Conservation (phyloP, 23 red algal genomes). For the Pyropia haitanensis region DNA sequence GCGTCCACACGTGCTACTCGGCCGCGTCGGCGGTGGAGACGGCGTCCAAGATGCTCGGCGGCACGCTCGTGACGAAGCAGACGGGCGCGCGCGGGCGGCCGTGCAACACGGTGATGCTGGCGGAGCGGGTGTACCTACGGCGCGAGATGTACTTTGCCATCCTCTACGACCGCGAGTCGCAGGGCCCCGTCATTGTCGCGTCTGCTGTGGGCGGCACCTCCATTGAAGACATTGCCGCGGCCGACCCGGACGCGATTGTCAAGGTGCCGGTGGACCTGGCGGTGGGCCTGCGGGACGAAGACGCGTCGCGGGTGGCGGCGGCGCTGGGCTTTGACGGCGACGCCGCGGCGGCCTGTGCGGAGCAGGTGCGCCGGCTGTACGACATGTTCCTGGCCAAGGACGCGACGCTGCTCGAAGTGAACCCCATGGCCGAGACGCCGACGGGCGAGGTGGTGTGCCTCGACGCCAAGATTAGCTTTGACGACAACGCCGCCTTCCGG, state of each 20-base stretch:
- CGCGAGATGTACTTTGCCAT: slow-evolving; percentile 98
- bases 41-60: slow-evolving; percentile 86
- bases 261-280: slow-evolving; percentile 65
- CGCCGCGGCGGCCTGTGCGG: slow-evolving; percentile 16
- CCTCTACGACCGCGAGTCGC: slow-evolving; percentile 83
- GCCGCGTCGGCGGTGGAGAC: slow-evolving; percentile 55
- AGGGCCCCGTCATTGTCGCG: slow-evolving; percentile 81
- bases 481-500: slow-evolving; percentile 94
- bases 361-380: slow-evolving; percentile 68
- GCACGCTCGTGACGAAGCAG: slow-evolving; percentile 90
- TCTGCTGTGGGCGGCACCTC: slow-evolving; percentile 71
- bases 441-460: slow-evolving; percentile 78
- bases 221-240: slow-evolving; percentile 92
- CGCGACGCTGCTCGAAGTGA: slow-evolving; percentile 79
- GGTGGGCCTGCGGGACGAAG: slow-evolving; percentile 39
- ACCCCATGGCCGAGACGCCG: slow-evolving; percentile 79
- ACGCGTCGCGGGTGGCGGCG: slow-evolving; percentile 25
- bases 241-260: slow-evolving; percentile 66
- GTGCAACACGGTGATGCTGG: slow-evolving; percentile 66
- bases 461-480: slow-evolving; percentile 98
- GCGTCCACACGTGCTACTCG: slow-evolving; percentile 83
- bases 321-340: slow-evolving; percentile 51
- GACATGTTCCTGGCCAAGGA: slow-evolving; percentile 87
- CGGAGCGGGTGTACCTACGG: slow-evolving; percentile 66
- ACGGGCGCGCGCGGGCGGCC: slow-evolving; percentile 70